Evolutionary conservation across 1,139 yeast genomes (phyloP).

Genomic region (Hansenula lynferdii): DNA sequence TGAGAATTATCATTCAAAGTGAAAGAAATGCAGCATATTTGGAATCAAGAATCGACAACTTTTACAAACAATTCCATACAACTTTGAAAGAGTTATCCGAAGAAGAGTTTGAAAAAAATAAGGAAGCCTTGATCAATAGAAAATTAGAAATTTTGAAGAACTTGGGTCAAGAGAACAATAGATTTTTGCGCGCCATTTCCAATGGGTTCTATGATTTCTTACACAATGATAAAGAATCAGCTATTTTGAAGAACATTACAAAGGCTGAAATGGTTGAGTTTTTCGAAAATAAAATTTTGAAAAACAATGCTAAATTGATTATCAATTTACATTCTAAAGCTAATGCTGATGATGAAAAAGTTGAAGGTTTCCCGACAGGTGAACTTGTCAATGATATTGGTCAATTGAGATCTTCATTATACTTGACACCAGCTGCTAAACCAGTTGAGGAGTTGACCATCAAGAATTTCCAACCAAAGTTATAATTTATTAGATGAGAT

Average conservation of each 20-base stretch:
- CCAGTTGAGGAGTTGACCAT: slow-evolving; percentile 26
- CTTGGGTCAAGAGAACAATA: slow-evolving; percentile 65
- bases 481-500: slow-evolving; percentile 5
- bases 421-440: slow-evolving; percentile 39
- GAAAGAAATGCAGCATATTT: slow-evolving; percentile 73
- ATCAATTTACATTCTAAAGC: slow-evolving; percentile 67
- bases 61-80: slow-evolving; percentile 34
- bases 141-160: slow-evolving; percentile 73
- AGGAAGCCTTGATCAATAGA: slow-evolving; percentile 59
- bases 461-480: slow-evolving; percentile 13
- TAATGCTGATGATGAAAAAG: slow-evolving; percentile 22
- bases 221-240: slow-evolving; percentile 52
- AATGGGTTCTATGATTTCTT: slow-evolving; percentile 78
- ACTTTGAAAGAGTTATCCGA: slow-evolving; percentile 42
- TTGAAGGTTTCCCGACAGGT: slow-evolving; percentile 31
- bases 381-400: slow-evolving; percentile 31
- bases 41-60: slow-evolving; percentile 71
- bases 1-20: slow-evolving; percentile 79
- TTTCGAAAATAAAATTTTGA: slow-evolving; percentile 42
- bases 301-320: slow-evolving; percentile 42
- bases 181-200: slow-evolving; percentile 63
- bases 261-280: slow-evolving; percentile 54
- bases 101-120: slow-evolving; percentile 64
- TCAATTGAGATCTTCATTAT: slow-evolving; percentile 37
- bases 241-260: slow-evolving; percentile 45